Conservation (phyloP, 2,329 filamentous ascomycete genomes). For the Exophiala dermatitidis region DNA sequence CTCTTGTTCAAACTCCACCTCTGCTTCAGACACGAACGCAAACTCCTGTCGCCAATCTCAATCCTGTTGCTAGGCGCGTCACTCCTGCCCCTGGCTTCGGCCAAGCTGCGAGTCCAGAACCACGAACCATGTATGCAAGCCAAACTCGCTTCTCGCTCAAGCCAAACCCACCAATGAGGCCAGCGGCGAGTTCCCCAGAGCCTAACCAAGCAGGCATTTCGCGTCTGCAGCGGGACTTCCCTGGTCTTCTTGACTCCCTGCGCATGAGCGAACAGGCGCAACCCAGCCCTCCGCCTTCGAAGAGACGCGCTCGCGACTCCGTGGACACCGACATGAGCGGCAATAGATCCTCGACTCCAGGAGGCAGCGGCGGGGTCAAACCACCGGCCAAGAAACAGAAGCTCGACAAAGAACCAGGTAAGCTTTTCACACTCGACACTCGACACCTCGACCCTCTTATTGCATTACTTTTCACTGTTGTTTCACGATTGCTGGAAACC, state of each 20-base stretch:
- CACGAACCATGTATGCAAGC: too few relatives aligned
- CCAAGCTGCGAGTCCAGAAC: too few relatives aligned
- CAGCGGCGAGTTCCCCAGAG: neutral
- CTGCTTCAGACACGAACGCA: too few relatives aligned
- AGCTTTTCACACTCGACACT: neutral
- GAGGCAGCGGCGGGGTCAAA: neutral
- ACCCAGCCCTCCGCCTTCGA: neutral
- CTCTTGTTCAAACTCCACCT: too few relatives aligned
- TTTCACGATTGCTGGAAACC: too few relatives aligned
- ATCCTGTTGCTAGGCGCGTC: too few relatives aligned
- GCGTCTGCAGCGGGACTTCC: slow-evolving; percentile 9
- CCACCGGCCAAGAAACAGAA: slow-evolving; percentile 8
- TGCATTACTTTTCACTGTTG: too few relatives aligned
- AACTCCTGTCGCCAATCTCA: too few relatives aligned
- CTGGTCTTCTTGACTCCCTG: slow-evolving; percentile 13
- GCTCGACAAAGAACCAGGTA: slow-evolving; percentile 17
- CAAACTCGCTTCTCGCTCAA: too few relatives aligned
- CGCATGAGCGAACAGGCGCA: neutral
- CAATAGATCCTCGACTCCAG: neutral
- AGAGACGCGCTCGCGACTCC: slow-evolving; percentile 7
- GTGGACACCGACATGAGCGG: neutral
- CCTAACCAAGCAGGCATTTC: neutral
- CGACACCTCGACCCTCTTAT: too few relatives aligned
- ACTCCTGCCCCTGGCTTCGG: too few relatives aligned
- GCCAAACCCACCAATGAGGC: too few relatives aligned